Percentiles rank a stretch among this genome's conserved stretches.
Conservation (phyloP, 179 eudicot species). For the Silene noctiflora region DNA sequence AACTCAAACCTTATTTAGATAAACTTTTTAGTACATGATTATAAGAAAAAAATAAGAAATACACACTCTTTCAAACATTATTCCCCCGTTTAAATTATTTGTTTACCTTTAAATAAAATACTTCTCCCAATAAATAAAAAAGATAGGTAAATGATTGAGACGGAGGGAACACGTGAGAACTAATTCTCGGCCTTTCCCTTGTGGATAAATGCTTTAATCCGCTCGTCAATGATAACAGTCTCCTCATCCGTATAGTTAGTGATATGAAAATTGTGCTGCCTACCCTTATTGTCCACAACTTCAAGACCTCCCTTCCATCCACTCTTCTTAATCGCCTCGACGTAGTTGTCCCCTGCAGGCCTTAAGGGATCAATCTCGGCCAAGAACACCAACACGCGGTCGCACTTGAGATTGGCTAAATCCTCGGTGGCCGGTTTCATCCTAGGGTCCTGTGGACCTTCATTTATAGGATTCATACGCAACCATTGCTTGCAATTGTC, state of each 20-base stretch:
- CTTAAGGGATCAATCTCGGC: slow-evolving; percentile 32
- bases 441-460: slow-evolving; percentile 26
- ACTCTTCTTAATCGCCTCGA: slow-evolving; percentile 29
- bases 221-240: background rate
- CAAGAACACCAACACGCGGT: slow-evolving; percentile 34
- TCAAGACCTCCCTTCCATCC: slow-evolving; percentile 31
- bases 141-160: too few species aligned
- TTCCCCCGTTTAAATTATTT: too few species aligned
- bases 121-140: too few species aligned
- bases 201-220: slow-evolving; percentile 18
- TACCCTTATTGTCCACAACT: slow-evolving; percentile 27
- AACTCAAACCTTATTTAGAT: background rate
- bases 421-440: slow-evolving; percentile 36
- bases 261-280: slow-evolving; percentile 19
- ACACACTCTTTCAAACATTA: too few species aligned
- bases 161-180: too few species aligned
- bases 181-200: background rate
- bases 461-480: slow-evolving; percentile 32
- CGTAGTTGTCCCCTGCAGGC: slow-evolving; percentile 20
- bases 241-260: slow-evolving; percentile 8
- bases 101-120: too few species aligned
- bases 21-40: background rate
- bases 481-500: slow-evolving; percentile 29
- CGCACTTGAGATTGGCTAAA: slow-evolving; percentile 22
- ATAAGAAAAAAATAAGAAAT: too few species aligned